A percentile compares a stretch with the other conserved stretches of the same genome.
Evolutionary conservation across 169 alveolate genomes (phyloP).

Genomic region (Cryptosporidium tyzzeri): DNA sequence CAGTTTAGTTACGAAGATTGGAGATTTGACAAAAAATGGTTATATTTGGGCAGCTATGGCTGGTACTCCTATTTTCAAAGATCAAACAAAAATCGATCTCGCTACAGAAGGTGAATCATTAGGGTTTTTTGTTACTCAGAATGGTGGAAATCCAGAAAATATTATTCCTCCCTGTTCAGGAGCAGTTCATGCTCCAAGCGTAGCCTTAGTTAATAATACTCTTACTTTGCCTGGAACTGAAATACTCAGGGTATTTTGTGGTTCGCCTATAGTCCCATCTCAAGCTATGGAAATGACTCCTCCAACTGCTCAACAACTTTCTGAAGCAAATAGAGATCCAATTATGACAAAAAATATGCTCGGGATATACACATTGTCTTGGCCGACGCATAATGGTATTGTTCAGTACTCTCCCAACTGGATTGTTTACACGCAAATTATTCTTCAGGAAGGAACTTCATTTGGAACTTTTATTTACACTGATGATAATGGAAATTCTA

Average conservation of each 20-base stretch:
- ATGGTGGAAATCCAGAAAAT: background rate
- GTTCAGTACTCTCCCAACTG: conserved; percentile 14
- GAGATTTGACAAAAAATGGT: background rate
- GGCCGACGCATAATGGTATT: conserved; percentile 11
- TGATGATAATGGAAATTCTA: background rate
- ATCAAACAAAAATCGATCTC: background rate
- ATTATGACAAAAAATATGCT: background rate
- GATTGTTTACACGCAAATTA: conserved; percentile 17
- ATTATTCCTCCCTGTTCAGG: conserved; percentile 27
- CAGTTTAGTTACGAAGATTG: background rate
- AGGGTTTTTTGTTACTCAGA: conserved; percentile 1
- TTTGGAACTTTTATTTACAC: conserved; percentile 10
- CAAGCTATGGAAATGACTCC: background rate
- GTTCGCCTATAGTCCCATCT: background rate
- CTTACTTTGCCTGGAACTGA: background rate
- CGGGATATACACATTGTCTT: conserved; percentile 10
- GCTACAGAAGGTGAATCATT: background rate
- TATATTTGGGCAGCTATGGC: background rate
- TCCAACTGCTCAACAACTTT: background rate
- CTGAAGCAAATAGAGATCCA: background rate
- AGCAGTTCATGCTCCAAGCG: conserved; percentile 5
- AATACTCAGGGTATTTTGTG: conserved; percentile 12
- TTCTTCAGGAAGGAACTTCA: background rate
- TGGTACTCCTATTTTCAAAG: background rate
- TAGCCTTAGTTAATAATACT: conserved; percentile 12